phyloP scores from a whole-genome alignment of 2,329 filamentous ascomycete genomes.

The Aureobasidium sp. region DNA sequence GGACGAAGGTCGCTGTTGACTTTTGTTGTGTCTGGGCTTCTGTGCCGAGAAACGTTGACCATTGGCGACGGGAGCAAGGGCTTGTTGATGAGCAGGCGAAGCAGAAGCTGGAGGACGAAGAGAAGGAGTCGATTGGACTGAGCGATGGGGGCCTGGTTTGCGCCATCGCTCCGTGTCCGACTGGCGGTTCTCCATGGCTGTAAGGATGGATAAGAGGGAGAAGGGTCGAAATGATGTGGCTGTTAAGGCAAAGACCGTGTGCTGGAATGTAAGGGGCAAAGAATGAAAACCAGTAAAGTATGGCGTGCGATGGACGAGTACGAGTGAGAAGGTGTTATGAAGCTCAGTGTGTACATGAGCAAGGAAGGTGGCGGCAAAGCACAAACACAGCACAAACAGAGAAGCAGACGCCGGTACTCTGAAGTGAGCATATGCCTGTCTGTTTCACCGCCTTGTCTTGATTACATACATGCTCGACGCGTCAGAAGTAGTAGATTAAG shows the following conservation, averaged over 20 bases:
- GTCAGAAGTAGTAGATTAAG: too few species aligned
- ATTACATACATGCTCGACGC: background rate
- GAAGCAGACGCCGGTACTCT: background rate
- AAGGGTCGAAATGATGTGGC: background rate
- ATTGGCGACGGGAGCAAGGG: background rate
- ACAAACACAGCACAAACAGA: background rate
- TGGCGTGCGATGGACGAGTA: background rate
- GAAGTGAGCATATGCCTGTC: background rate
- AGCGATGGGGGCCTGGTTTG: background rate
- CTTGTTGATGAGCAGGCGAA: background rate
- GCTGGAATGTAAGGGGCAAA: background rate
- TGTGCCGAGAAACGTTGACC: background rate
- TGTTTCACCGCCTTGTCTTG: background rate
- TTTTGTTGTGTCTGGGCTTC: background rate
- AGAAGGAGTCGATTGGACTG: background rate
- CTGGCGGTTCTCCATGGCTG: background rate
- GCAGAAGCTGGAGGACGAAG: background rate
- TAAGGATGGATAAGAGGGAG: background rate
- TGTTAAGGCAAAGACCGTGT: too few species aligned
- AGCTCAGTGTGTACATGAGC: background rate
- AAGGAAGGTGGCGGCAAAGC: background rate
- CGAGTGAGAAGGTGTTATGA: background rate
- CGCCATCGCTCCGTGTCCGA: background rate
- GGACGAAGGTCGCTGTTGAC: background rate
- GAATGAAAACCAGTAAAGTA: background rate